Conservation (phyloP, 805 yeast species). For the Metschnikowia peoriensis region DNA sequence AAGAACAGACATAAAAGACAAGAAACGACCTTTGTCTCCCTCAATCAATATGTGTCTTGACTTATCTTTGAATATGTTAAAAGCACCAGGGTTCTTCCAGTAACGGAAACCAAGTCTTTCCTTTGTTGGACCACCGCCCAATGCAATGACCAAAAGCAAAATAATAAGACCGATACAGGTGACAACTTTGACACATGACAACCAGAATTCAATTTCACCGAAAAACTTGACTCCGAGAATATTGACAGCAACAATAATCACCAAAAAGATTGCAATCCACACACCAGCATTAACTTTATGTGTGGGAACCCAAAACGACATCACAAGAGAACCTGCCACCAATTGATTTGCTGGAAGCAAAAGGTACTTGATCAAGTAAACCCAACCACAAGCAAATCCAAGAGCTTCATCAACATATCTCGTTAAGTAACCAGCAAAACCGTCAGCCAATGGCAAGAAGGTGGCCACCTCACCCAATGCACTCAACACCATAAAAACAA, state of each 20-base stretch:
- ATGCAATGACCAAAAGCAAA: conserved; percentile 58
- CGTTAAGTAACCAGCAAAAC: conserved; percentile 63
- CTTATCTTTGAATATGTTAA: conserved; percentile 44
- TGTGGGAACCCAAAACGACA: conserved; percentile 52
- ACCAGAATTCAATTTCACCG: conserved; percentile 51
- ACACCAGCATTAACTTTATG: conserved; percentile 53
- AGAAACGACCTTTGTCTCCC: conserved; percentile 54
- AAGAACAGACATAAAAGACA: conserved; percentile 59
- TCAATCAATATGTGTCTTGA: conserved; percentile 32
- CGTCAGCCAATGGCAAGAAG: conserved; percentile 62
- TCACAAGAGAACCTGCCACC: conserved; percentile 57
- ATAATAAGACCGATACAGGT: conserved; percentile 68
- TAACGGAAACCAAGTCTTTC: conserved; percentile 72
- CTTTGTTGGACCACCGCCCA: conserved; percentile 77
- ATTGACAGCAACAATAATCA: conserved; percentile 41
- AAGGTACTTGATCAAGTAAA: conserved; percentile 53
- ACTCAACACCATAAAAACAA: conserved; percentile 53
- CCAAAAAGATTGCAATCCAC: conserved; percentile 38
- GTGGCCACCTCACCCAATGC: conserved; percentile 71
- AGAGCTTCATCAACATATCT: conserved; percentile 64
- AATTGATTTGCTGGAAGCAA: conserved; percentile 63
- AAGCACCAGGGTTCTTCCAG: conserved; percentile 72
- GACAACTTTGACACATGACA: conserved; percentile 61
- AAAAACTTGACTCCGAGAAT: conserved; percentile 50
- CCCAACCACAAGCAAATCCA: conserved; percentile 69